These are phyloP conservation scores for Globisporangium middletonii DNA, from an alignment of 352 stramenopile species.

Conservation along the genomic window DNA sequence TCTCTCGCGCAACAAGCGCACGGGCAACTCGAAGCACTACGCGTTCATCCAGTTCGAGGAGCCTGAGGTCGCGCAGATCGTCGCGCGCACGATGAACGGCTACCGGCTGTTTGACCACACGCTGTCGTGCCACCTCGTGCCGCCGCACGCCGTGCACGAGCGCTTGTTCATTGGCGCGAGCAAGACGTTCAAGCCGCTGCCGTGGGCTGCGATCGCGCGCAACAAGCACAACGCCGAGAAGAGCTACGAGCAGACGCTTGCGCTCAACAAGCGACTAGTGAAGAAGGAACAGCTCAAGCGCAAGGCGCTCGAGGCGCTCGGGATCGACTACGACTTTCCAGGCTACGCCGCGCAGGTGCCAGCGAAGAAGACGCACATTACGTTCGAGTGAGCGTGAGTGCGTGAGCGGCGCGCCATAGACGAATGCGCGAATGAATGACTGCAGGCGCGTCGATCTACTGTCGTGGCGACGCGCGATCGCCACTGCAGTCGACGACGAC, in stretches of 20 bases:
- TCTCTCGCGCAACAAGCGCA: slow-evolving; percentile 94
- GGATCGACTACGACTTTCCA: slow-evolving; percentile 84
- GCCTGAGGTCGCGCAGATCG: slow-evolving; percentile 89
- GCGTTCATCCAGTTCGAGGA: slow-evolving; percentile 96
- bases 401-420: too few species aligned
- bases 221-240: slow-evolving; percentile 77
- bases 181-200: slow-evolving; percentile 75
- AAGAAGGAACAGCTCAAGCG: slow-evolving; percentile 76
- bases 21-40: slow-evolving; percentile 93
- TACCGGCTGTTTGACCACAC: slow-evolving; percentile 94
- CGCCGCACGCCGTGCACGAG: slow-evolving; percentile 81
- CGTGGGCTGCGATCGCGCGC: slow-evolving; percentile 60
- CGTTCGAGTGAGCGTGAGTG: slow-evolving; percentile 35
- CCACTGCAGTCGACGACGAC: too few species aligned
- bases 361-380: slow-evolving; percentile 73
- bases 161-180: slow-evolving; percentile 84
- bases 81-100: slow-evolving; percentile 93
- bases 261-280: slow-evolving; percentile 68
- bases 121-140: slow-evolving; percentile 91
- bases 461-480: too few species aligned
- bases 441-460: too few species aligned
- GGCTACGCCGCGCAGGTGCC: slow-evolving; percentile 63
- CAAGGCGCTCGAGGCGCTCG: slow-evolving; percentile 60
- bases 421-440: too few species aligned
- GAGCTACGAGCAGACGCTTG: slow-evolving; percentile 65